Conservation (phyloP, 2,329 filamentous ascomycete species). For the Esteya vermicola region DNA sequence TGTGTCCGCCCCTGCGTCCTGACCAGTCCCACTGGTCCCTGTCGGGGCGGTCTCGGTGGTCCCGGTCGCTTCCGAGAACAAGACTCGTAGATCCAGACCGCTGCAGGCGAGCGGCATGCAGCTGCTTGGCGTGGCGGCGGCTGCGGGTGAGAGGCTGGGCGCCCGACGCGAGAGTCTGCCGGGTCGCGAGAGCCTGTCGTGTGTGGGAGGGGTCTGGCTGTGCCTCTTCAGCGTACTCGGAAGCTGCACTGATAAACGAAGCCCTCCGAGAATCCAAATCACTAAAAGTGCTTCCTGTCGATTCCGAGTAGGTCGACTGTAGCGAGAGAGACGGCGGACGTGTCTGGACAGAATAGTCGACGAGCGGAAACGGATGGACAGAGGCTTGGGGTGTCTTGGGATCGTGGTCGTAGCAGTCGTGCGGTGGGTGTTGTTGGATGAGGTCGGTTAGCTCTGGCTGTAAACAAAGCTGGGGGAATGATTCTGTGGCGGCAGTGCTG, state of each 20-base stretch:
- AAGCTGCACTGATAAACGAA: constrained; percentile 16
- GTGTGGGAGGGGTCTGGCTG: not conserved
- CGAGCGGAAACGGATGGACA: not conserved
- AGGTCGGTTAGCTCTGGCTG: not conserved
- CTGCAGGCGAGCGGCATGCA: constrained; percentile 34
- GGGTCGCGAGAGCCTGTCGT: too few relatives aligned
- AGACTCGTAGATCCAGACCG: constrained; percentile 26
- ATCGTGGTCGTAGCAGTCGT: not conserved
- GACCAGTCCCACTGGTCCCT: constrained; percentile 8
- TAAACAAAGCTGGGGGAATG: constrained; percentile 2
- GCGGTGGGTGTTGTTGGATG: not conserved
- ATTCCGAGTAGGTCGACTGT: not conserved
- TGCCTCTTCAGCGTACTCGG: constrained; percentile 8
- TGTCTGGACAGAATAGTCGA: not conserved
- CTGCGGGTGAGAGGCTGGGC: constrained; percentile 18
- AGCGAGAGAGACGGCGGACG: not conserved
- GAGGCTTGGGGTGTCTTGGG: not conserved
- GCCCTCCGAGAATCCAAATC: constrained; percentile 16
- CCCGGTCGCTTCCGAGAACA: constrained; percentile 16
- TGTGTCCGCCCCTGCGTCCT: constrained; percentile 4
- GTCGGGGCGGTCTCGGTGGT: constrained; percentile 9
- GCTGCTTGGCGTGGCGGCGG: constrained; percentile 31
- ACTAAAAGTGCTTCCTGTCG: constrained; percentile 1
- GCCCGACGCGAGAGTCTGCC: too few relatives aligned
- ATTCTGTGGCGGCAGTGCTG: not conserved